Conservation (phyloP, 2,329 filamentous ascomycete species). For the Ilyonectria robusta region DNA sequence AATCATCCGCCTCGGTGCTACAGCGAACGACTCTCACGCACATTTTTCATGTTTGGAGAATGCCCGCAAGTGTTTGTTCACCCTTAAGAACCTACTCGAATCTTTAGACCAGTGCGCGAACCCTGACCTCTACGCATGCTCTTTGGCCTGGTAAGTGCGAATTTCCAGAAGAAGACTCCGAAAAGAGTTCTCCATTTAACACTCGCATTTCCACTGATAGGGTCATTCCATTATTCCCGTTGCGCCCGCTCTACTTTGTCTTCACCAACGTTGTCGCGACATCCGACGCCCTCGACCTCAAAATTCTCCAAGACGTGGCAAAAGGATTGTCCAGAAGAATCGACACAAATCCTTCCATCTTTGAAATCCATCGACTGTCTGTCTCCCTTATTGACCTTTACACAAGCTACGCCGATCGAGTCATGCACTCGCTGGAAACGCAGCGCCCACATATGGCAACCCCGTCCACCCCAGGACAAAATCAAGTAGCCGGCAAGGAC, state of each 20-base stretch:
- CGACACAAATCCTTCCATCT: conserved; percentile 3
- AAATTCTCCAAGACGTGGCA: conserved; percentile 1
- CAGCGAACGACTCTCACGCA: conserved; percentile 4
- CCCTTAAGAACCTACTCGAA: neutral
- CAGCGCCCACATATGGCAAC: neutral
- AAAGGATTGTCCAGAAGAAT: neutral
- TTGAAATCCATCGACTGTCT: conserved; percentile 9
- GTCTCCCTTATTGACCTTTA: conserved; percentile 2
- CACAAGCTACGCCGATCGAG: neutral
- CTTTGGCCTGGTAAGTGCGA: conserved; percentile 4
- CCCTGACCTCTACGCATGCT: conserved; percentile 7
- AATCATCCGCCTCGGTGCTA: conserved; percentile 3
- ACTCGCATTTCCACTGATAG: neutral
- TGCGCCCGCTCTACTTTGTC: conserved; percentile 5
- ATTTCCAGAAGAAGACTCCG: neutral
- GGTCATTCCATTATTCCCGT: conserved; percentile 14
- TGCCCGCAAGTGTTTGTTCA: conserved; percentile 1
- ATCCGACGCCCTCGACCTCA: conserved; percentile 11
- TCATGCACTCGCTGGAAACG: neutral
- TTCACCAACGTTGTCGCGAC: conserved; percentile 12
- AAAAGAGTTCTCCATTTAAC: neutral
- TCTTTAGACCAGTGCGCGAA: conserved; percentile 1
- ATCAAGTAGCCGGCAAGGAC: neutral
- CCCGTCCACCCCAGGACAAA: neutral
- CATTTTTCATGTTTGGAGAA: conserved; percentile 13